phyloP scores from a whole-genome alignment of 352 stramenopile genomes.

The Phytophthora niederhauseri region DNA sequence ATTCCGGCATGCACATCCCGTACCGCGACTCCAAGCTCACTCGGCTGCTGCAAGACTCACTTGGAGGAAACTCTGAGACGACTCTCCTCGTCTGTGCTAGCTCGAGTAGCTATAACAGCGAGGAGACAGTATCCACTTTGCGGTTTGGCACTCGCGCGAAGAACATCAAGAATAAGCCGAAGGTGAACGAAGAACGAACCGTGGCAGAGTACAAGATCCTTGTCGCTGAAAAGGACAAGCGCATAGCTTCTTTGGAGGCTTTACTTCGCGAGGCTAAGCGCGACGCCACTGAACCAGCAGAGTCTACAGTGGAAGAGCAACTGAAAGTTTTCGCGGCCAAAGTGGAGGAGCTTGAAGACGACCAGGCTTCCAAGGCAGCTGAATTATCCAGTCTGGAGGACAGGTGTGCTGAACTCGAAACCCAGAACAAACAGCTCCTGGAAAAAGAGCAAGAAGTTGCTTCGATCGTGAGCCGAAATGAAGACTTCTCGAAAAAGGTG shows the following conservation, averaged over 20 bases:
- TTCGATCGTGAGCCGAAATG: conserved; percentile 45
- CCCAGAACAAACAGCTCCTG: conserved; percentile 42
- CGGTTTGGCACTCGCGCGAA: conserved; percentile 80
- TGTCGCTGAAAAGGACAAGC: conserved; percentile 60
- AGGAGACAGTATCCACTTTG: conserved; percentile 78
- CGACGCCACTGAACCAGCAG: conserved; percentile 27
- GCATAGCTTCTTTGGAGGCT: conserved; percentile 48
- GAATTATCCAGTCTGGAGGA: conserved; percentile 64
- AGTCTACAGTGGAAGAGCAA: conserved; percentile 45
- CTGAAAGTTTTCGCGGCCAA: conserved; percentile 50
- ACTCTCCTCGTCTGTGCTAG: conserved; percentile 74
- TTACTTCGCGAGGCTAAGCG: conserved; percentile 38
- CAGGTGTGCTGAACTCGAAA: conserved; percentile 58
- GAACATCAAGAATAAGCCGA: conserved; percentile 83
- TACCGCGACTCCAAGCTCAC: conserved; percentile 92
- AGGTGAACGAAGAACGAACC: conserved; percentile 92
- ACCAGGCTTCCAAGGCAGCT: conserved; percentile 55
- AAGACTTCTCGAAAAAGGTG: conserved; percentile 60
- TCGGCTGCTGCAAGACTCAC: conserved; percentile 83
- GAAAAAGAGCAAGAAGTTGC: conserved; percentile 48
- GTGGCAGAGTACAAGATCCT: conserved; percentile 76
- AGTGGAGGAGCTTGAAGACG: conserved; percentile 68
- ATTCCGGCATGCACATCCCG: conserved; percentile 91
- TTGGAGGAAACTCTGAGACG: conserved; percentile 81
- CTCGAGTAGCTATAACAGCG: conserved; percentile 66